Evolutionary conservation across 2,329 filamentous ascomycete species (phyloP), one percentile per base, ranked within the genome.

Genomic region (Fusarium sp.): DNA sequence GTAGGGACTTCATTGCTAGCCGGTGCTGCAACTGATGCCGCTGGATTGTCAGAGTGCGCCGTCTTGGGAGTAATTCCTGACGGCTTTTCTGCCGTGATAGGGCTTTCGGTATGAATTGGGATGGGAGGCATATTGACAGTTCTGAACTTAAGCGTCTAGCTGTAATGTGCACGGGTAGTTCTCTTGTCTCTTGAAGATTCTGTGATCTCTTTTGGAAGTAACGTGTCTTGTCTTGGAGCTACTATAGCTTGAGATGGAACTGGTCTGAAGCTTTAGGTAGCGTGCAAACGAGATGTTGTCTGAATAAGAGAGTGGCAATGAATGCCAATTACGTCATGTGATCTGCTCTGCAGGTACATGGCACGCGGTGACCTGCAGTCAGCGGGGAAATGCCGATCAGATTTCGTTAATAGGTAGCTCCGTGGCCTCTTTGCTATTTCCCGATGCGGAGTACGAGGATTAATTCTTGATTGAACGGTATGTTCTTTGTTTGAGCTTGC

Each of bases 101-200:
- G 87, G 75, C 85, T 88, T 55, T 84, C 77, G 35, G 82, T 84
- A 76, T 88, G 87, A 41, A 89, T 83, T 47, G 84, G 85, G 64
- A 90, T 84, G n/a, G 87, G 83, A 48, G 87, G 82, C 87, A 90
- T 90, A n/a, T 46, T 79, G 49, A 9, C 27, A 37, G 35, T 55
- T 40, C 15, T 41, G 9, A n/a, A 44, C 33, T 40, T 50, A 19
- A 15, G 15, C 35, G 44, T 37, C 39, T 25, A 17, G 32, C 15
- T 50, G 19, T 43, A 9, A 14, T 32, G 33, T 35, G 30, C 52
- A 20, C 22, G 20, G 14, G 13, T 35, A 30, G 19, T 14, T 52
- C n/a, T 44, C 20, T 39, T 56, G 17, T 30, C 7, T n/a, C 56
- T 37, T 55, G 15, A 19, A n/a, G 17, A 17, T 17, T 25, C 7